Conservation (phyloP, 345 rosid species). For the Heritiera fomes region DNA sequence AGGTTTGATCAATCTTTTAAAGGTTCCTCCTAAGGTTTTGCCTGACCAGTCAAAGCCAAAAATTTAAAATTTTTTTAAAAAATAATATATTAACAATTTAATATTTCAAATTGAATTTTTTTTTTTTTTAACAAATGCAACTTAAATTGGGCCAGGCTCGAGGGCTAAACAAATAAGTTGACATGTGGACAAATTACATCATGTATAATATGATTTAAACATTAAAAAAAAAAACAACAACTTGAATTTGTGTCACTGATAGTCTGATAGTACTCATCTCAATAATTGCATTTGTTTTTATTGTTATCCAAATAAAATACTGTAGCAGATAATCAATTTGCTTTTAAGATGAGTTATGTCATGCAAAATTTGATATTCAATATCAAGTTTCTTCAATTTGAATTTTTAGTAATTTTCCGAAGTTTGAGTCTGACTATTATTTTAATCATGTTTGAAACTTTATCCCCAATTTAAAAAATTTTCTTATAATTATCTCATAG, state of each 20-base stretch:
- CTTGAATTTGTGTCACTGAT: background rate
- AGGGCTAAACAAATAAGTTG: no score
- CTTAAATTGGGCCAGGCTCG: no score
- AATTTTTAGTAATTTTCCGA: background rate
- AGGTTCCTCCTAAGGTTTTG: no score
- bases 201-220: no score
- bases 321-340: background rate
- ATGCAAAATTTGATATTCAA: background rate
- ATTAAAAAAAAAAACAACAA: background rate
- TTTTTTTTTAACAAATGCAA: no score
- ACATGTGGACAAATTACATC: no score
- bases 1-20: no score
- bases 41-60: no score
- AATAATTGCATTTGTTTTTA: background rate
- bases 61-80: no score
- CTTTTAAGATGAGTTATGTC: background rate
- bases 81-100: no score
- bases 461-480: background rate
- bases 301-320: background rate
- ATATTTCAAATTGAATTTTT: no score
- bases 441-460: background rate
- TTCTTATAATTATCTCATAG: background rate
- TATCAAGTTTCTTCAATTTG: background rate
- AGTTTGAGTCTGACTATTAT: background rate
- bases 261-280: background rate